phyloP scores from a whole-genome alignment of 371 early-diverging fungal genomes.

The Mucor saturninus region DNA sequence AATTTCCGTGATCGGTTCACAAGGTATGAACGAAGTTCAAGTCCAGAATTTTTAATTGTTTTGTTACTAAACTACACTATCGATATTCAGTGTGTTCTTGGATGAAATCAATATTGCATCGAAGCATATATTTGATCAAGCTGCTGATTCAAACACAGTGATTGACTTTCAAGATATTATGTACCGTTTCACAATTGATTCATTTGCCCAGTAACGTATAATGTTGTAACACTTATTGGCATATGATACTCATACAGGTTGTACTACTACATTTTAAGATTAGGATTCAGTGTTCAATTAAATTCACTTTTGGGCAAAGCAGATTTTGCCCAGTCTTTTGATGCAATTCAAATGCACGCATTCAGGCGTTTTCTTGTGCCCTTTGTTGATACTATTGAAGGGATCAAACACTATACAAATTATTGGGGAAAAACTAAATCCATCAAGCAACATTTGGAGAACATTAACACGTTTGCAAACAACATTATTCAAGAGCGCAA shows the following conservation, averaged over 20 bases:
- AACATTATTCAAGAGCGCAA: slow-evolving; percentile 48
- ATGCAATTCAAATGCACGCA: slow-evolving; percentile 43
- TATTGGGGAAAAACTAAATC: slow-evolving; percentile 17
- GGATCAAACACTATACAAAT: neutral
- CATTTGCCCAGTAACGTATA: slow-evolving; percentile 29
- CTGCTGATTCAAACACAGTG: slow-evolving; percentile 26
- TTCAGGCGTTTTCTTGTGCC: slow-evolving; percentile 38
- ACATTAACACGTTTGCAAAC: slow-evolving; percentile 53
- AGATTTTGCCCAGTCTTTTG: slow-evolving; percentile 64
- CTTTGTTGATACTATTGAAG: slow-evolving; percentile 21
- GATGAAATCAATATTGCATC: slow-evolving; percentile 45
- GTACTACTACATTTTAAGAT: slow-evolving; percentile 16
- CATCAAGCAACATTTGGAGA: slow-evolving; percentile 41
- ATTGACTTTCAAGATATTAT: slow-evolving; percentile 57
- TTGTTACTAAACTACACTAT: no score
- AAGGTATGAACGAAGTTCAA: slow-evolving; percentile 27
- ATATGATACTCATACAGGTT: neutral
- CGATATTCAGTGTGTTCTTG: slow-evolving; percentile 49
- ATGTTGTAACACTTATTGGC: neutral
- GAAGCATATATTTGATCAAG: slow-evolving; percentile 41
- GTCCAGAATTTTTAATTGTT: no score
- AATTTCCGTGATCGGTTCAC: slow-evolving; percentile 55
- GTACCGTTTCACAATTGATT: slow-evolving; percentile 60
- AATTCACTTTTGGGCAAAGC: slow-evolving; percentile 36
- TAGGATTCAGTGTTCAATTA: slow-evolving; percentile 54